These are phyloP conservation scores for Ustilaginoidea virens DNA, from an alignment of 2,329 filamentous ascomycete genomes.

Conservation along the genomic window DNA sequence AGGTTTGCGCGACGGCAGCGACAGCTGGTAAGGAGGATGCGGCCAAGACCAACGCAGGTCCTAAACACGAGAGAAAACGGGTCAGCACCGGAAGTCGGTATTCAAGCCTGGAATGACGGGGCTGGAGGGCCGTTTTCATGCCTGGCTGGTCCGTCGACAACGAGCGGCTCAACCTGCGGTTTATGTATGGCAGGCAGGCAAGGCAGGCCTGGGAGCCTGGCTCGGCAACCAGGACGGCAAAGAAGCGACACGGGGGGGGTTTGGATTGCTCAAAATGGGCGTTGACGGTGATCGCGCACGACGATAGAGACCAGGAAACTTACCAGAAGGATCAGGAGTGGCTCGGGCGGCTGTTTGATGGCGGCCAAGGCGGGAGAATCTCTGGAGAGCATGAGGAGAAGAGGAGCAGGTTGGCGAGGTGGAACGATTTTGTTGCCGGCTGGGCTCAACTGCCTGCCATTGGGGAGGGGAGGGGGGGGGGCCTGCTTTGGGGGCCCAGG, in stretches of 20 bases:
- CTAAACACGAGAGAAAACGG: not conserved
- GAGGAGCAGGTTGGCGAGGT: constrained; percentile 24
- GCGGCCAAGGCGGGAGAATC: constrained; percentile 19
- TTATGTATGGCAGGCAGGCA: too few relatives aligned
- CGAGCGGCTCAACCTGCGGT: too few relatives aligned
- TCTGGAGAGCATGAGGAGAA: constrained; percentile 28
- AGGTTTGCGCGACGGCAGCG: constrained; percentile 17
- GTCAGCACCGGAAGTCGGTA: too few relatives aligned
- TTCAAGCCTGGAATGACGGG: too few relatives aligned
- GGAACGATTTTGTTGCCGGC: constrained; percentile 25
- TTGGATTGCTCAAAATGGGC: constrained; percentile 12
- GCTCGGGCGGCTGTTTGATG: constrained; percentile 18
- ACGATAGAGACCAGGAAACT: constrained; percentile 19
- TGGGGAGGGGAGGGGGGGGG: constrained; percentile 1
- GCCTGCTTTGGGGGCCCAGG: too few relatives aligned
- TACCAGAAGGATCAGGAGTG: constrained; percentile 19
- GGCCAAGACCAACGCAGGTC: not conserved
- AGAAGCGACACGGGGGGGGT: constrained; percentile 9
- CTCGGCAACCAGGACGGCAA: too few relatives aligned
- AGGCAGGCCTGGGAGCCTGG: too few relatives aligned
- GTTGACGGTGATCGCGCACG: constrained; percentile 20
- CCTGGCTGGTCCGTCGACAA: too few relatives aligned
- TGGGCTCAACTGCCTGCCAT: constrained; percentile 6
- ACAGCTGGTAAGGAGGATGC: constrained; percentile 7
- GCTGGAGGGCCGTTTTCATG: not conserved